Percentiles rank a stretch among this genome's conserved stretches.
These are phyloP conservation scores for Fusarium poae DNA, from an alignment of 2,329 filamentous ascomycete species.

Conservation along the genomic window DNA sequence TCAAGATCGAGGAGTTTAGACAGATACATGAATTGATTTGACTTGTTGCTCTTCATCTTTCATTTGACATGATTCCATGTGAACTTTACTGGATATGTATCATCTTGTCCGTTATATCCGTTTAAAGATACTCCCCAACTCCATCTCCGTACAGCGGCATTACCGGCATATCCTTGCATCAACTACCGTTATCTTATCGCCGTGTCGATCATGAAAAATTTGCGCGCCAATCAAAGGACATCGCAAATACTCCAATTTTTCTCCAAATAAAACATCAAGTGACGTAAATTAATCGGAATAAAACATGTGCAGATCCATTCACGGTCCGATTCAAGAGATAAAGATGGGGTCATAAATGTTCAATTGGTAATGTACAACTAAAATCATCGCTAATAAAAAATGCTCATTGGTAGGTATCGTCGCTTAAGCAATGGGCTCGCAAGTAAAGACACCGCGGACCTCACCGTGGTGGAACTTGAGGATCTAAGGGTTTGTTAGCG, in stretches of 20 bases:
- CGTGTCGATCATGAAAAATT: constrained; percentile 7
- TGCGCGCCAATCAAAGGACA: constrained; percentile 16
- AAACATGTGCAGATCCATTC: not conserved
- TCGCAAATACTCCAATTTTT: constrained; percentile 8
- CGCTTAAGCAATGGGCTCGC: constrained; percentile 48
- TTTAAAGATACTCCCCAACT: not conserved
- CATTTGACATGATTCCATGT: not conserved
- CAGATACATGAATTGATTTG: not conserved
- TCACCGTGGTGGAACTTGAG: constrained; percentile 46
- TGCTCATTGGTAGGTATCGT: constrained; percentile 16
- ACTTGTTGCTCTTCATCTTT: not conserved
- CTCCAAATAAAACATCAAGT: constrained; percentile 4
- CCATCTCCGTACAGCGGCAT: not conserved
- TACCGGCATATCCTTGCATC: not conserved
- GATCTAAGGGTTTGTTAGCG: constrained; percentile 40
- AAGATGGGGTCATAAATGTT: constrained; percentile 22
- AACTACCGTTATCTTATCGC: constrained; percentile 19
- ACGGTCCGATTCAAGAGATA: constrained; percentile 7
- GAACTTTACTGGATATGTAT: too few relatives aligned
- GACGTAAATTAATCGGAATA: constrained; percentile 10
- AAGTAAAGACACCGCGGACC: constrained; percentile 50
- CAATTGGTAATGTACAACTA: constrained; percentile 30
- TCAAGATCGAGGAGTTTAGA: constrained; percentile 66
- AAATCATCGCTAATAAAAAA: constrained; percentile 26
- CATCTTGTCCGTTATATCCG: too few relatives aligned